Evolutionary conservation across 495 filamentous ascomycete species (phyloP).

Genomic region (Diplogelasinospora grovesii): DNA sequence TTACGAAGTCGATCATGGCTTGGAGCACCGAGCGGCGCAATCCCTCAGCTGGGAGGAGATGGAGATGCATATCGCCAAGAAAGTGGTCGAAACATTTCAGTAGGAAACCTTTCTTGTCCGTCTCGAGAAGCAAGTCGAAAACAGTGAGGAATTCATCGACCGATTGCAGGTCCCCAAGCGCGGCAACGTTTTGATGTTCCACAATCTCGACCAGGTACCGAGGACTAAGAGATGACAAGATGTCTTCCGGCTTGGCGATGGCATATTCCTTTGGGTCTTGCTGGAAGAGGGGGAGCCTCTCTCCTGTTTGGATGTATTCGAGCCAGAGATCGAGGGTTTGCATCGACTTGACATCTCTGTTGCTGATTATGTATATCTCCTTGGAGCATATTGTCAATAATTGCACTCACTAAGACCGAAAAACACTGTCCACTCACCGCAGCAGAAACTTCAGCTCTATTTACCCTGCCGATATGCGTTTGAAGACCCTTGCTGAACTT

Average conservation of each 20-base stretch:
- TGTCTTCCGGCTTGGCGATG: constrained; percentile 24
- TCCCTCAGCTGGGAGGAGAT: too few relatives aligned
- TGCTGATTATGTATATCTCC: constrained; percentile 50
- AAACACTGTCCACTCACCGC: constrained; percentile 25
- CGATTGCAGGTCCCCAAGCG: constrained; percentile 17
- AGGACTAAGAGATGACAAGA: constrained; percentile 27
- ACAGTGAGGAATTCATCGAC: constrained; percentile 11
- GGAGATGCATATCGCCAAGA: constrained; percentile 14
- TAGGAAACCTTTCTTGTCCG: constrained; percentile 21
- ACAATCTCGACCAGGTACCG: constrained; percentile 23
- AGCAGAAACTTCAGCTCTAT: constrained; percentile 30
- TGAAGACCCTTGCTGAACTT: constrained; percentile 39
- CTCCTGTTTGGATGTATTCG: constrained; percentile 38
- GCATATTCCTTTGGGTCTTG: constrained; percentile 31
- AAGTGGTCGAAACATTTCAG: constrained; percentile 19
- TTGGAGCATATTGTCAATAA: constrained; percentile 8
- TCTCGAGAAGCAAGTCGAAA: constrained; percentile 28
- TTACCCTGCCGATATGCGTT: constrained; percentile 37
- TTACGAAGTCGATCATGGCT: too few relatives aligned
- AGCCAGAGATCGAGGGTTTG: constrained; percentile 44
- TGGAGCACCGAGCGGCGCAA: too few relatives aligned
- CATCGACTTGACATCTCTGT: constrained; percentile 41
- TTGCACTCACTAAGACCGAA: too few relatives aligned
- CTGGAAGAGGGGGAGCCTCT: constrained; percentile 40
- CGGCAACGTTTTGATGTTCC: constrained; percentile 19